Conservation (phyloP, 225 moss, liverwort and hornwort species). For the Marchantia polymorpha region DNA sequence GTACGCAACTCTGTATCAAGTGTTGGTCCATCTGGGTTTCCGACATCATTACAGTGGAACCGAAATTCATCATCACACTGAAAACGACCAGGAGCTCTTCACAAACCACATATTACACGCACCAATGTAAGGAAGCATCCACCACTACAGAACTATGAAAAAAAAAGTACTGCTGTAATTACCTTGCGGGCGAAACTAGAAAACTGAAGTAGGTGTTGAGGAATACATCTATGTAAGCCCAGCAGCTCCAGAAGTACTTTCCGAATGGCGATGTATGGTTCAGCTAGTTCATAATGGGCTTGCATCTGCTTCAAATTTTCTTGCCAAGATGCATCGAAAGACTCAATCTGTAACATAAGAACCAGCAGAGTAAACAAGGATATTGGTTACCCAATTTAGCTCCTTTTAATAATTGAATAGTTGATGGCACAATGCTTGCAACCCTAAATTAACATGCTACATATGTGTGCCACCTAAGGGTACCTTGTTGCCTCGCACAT, state of each 20-base stretch:
- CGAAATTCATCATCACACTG: no score
- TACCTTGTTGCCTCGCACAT: no score
- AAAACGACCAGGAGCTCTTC: no score
- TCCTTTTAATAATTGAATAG: no score
- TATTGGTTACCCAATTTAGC: not conserved
- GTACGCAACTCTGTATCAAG: no score
- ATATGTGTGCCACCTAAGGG: no score
- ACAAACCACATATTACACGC: no score
- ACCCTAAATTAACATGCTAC: no score
- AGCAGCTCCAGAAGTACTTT: slow-evolving; percentile 82
- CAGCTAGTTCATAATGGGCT: slow-evolving; percentile 80
- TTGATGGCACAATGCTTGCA: no score
- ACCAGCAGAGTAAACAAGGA: not conserved
- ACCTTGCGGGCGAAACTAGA: slow-evolving; percentile 89
- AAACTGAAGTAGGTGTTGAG: slow-evolving; percentile 84
- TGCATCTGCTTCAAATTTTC: slow-evolving; percentile 78
- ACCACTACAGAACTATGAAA: not conserved
- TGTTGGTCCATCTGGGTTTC: no score
- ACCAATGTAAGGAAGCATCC: not conserved
- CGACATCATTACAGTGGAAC: no score
- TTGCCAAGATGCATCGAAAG: slow-evolving; percentile 68
- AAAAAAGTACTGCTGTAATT: not conserved
- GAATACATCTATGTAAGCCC: slow-evolving; percentile 67
- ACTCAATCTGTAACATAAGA: slow-evolving; percentile 48
- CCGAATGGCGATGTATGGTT: slow-evolving; percentile 79